Conservation (phyloP, 192 early-diverging fungal species). For the Coemansia sp. region DNA sequence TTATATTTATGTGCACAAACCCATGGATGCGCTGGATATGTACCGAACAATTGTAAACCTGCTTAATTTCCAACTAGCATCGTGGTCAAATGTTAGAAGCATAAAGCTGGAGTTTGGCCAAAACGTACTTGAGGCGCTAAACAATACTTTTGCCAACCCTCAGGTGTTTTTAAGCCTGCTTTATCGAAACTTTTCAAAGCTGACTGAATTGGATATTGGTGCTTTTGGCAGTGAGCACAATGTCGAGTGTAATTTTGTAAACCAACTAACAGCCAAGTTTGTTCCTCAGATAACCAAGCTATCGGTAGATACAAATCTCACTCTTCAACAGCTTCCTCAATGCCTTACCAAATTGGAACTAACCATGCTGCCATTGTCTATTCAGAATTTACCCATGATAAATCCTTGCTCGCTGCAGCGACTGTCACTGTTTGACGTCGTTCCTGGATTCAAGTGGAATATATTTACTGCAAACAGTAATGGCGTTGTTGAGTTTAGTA, state of each 20-base stretch:
- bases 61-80: slow-evolving; percentile 2
- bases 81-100: background rate
- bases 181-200: background rate
- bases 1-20: background rate
- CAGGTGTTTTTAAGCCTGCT: slow-evolving; percentile 3
- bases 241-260: slow-evolving; percentile 3
- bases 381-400: slow-evolving; percentile 8
- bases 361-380: slow-evolving; percentile 8
- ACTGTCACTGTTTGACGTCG: slow-evolving; percentile 16
- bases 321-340: slow-evolving; percentile 3
- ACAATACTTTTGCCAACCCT: background rate
- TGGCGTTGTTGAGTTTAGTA: background rate
- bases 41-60: background rate
- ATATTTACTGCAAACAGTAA: background rate
- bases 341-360: slow-evolving; percentile 5
- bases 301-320: slow-evolving; percentile 4
- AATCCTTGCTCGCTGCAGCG: slow-evolving; percentile 6
- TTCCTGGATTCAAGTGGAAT: slow-evolving; percentile 11
- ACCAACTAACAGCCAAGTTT: slow-evolving; percentile 1
- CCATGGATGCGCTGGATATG: background rate
- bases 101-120: slow-evolving; percentile 10
- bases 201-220: slow-evolving; percentile 1
- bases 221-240: background rate
- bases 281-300: background rate
- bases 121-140: background rate